A percentile compares a stretch with the other conserved stretches of the same genome.
Conservation (phyloP, 1,284 basidiomycete species). For the Cryptococcus jaspeensis region DNA sequence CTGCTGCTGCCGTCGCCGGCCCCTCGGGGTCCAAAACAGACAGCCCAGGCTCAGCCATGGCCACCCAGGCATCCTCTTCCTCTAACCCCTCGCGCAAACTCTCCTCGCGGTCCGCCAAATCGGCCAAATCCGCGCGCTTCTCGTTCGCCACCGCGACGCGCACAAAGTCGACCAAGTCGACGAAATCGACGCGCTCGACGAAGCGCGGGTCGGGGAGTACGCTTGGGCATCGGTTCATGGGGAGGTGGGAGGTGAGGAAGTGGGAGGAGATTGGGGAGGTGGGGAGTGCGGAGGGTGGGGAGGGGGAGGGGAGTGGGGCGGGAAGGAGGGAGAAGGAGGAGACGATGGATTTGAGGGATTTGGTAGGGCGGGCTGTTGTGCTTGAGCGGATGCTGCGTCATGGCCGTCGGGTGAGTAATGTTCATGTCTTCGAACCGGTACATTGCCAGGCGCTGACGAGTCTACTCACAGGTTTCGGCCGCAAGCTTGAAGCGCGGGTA, state of each 20-base stretch:
- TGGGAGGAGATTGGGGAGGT: neutral
- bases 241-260: conserved; percentile 14
- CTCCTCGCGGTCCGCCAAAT: neutral
- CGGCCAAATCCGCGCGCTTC: conserved; percentile 1
- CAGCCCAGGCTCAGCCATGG: conserved; percentile 7
- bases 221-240: conserved; percentile 7
- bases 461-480: conserved; percentile 1
- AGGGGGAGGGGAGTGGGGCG: conserved; percentile 1
- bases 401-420: conserved; percentile 36
- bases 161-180: conserved; percentile 13
- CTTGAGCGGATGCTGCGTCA: conserved; percentile 38
- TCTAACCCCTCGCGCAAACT: neutral
- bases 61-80: conserved; percentile 3
- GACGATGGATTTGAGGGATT: conserved; percentile 27
- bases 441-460: conserved; percentile 9
- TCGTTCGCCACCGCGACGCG: neutral
- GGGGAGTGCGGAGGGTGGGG: neutral
- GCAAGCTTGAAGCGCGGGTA: neutral
- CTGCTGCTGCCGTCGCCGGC: neutral
- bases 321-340: conserved; percentile 22
- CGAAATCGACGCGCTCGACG: conserved; percentile 2
- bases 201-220: conserved; percentile 17
- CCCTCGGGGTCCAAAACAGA: neutral
- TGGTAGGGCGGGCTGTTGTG: conserved; percentile 38
- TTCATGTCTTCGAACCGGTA: neutral